Percentiles rank a stretch among this genome's conserved stretches.
phyloP scores from a whole-genome alignment of 139 green algal species.

The Desmodesmus armatus region DNA sequence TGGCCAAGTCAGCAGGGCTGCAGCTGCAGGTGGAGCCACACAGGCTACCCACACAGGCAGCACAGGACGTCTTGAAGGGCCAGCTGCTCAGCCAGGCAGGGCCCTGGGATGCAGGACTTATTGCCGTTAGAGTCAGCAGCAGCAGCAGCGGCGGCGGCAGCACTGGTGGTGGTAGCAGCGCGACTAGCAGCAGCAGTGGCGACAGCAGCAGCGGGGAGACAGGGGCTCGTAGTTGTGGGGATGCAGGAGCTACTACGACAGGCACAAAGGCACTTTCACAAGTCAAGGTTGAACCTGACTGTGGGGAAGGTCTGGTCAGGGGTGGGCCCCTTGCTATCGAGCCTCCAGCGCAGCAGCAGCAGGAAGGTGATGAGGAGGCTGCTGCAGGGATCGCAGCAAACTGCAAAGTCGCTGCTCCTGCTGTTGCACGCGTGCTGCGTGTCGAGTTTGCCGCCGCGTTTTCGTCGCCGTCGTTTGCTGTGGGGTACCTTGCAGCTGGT shows the following conservation, averaged over 20 bases:
- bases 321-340: neutral
- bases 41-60: neutral
- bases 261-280: neutral
- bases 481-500: slow-evolving; percentile 44
- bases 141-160: neutral
- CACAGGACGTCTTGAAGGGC: neutral
- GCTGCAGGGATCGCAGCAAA: neutral
- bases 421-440: neutral
- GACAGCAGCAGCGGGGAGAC: neutral
- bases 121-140: slow-evolving; percentile 20
- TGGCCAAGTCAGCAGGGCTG: slow-evolving; percentile 59
- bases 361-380: neutral
- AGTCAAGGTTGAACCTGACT: neutral
- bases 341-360: neutral
- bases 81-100: slow-evolving; percentile 1
- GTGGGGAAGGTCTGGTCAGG: neutral
- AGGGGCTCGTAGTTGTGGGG: neutral
- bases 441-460: slow-evolving; percentile 64
- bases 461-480: slow-evolving; percentile 63
- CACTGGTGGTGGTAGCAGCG: neutral
- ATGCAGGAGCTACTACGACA: neutral
- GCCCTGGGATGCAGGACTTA: slow-evolving; percentile 26
- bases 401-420: neutral
- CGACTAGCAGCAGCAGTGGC: neutral
- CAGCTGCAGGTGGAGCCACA: neutral